Evolutionary conservation across 2,329 filamentous ascomycete genomes (phyloP).

Genomic region (Aspergillus hortae): DNA sequence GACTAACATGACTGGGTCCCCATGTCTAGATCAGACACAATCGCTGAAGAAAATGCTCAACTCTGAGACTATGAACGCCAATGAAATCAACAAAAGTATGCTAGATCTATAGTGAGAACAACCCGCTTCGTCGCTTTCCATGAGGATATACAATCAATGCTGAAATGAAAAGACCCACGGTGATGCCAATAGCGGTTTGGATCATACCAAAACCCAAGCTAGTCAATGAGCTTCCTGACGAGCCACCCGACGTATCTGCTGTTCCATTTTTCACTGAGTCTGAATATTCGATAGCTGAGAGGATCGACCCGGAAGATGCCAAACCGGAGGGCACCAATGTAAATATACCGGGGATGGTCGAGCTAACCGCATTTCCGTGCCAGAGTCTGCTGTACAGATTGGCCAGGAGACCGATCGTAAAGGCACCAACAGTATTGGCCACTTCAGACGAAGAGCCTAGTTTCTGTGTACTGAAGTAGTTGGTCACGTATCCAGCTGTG

Average conservation of each 20-base stretch:
- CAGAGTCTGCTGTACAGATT: conserved; percentile 69
- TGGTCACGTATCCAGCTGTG: conserved; percentile 59
- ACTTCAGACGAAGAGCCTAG: conserved; percentile 64
- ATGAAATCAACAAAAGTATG: no score
- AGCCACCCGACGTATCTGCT: conserved; percentile 3
- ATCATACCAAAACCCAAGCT: conserved; percentile 44
- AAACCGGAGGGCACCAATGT: conserved; percentile 59
- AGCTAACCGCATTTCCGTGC: conserved; percentile 75
- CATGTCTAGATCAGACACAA: no score
- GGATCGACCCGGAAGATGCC: conserved; percentile 52
- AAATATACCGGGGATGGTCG: conserved; percentile 83
- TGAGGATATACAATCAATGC: conserved; percentile 44
- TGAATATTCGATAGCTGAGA: conserved; percentile 53
- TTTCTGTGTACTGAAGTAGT: conserved; percentile 48
- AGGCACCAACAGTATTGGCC: conserved; percentile 70
- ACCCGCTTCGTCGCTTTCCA: conserved; percentile 42
- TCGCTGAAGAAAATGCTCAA: no score
- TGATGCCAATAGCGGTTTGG: conserved; percentile 45
- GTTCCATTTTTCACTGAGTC: conserved; percentile 44
- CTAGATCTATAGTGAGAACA: conserved; percentile 26
- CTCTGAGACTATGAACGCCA: no score
- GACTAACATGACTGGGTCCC: no score
- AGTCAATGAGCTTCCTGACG: conserved; percentile 17
- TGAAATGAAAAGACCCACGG: conserved; percentile 43
- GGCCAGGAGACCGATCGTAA: conserved; percentile 70